These are phyloP conservation scores for Nigrospora sphaerica DNA, from an alignment of 2,329 filamentous ascomycete genomes.

Conservation along the genomic window DNA sequence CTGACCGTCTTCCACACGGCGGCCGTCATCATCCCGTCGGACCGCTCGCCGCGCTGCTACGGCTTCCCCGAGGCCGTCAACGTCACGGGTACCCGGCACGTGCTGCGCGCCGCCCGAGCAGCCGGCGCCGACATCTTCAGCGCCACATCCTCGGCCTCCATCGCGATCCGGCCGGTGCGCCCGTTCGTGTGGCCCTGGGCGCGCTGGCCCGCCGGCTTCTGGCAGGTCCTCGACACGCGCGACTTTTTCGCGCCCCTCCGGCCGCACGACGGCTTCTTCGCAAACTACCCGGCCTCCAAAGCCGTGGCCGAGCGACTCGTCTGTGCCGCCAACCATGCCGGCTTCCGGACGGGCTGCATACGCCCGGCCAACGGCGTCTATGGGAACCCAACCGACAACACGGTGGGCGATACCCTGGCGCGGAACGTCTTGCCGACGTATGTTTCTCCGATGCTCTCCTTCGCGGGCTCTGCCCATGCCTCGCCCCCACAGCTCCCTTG, in stretches of 20 bases:
- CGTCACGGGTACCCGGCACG: constrained; percentile 35
- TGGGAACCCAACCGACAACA: constrained; percentile 26
- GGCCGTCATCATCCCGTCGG: constrained; percentile 43
- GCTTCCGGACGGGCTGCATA: constrained; percentile 46
- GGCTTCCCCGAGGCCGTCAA: constrained; percentile 38
- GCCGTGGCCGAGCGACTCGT: constrained; percentile 36
- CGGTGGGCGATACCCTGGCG: constrained; percentile 33
- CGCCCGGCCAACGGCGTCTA: constrained; percentile 48
- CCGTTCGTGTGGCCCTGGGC: constrained; percentile 31
- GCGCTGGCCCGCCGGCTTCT: constrained; percentile 25
- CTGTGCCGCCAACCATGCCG: constrained; percentile 18
- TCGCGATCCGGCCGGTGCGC: constrained; percentile 28
- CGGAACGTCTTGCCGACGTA: constrained; percentile 31
- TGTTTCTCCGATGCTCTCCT: constrained; percentile 17
- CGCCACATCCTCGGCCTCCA: constrained; percentile 38
- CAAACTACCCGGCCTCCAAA: constrained; percentile 40
- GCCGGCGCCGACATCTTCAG: constrained; percentile 36
- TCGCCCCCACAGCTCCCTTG: too few species aligned
- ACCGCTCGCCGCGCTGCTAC: constrained; percentile 38
- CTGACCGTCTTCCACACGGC: constrained; percentile 53
- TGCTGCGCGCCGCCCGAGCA: constrained; percentile 31
- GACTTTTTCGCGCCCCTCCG: constrained; percentile 28
- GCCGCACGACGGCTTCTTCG: constrained; percentile 31
- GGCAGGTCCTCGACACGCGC: constrained; percentile 34
- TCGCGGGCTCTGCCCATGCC: not conserved